Percentiles rank a stretch among this genome's conserved stretches.
These are phyloP conservation scores for Neurospora tetraspora DNA, from an alignment of 495 filamentous ascomycete species.

Conservation along the genomic window DNA sequence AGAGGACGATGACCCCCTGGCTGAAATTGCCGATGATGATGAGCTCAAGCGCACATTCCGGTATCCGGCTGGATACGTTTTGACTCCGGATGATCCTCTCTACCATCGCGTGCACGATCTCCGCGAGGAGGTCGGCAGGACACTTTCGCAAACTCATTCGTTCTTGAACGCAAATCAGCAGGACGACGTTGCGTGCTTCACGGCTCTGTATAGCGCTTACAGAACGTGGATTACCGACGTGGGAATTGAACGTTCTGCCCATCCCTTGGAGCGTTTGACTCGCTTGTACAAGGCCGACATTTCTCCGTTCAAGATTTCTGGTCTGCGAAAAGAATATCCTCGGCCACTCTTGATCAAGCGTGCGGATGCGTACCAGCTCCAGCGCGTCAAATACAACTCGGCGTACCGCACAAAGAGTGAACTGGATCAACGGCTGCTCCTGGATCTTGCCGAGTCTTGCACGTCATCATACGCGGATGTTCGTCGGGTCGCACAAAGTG, in stretches of 20 bases:
- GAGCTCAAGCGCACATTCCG: conserved; percentile 70
- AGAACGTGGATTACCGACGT: conserved; percentile 96
- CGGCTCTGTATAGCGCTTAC: conserved; percentile 82
- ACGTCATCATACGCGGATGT: conserved; percentile 96
- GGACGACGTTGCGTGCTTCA: conserved; percentile 94
- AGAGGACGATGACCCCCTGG: conserved; percentile 53
- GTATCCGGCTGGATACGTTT: conserved; percentile 78
- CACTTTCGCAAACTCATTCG: conserved; percentile 71
- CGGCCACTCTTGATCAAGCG: conserved; percentile 78
- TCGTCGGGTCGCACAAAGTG: conserved; percentile 80
- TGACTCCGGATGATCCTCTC: conserved; percentile 48
- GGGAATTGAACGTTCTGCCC: conserved; percentile 89
- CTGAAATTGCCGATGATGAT: conserved; percentile 69
- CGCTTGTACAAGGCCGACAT: conserved; percentile 77
- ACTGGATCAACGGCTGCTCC: conserved; percentile 70
- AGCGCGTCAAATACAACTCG: conserved; percentile 86
- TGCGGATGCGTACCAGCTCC: conserved; percentile 88
- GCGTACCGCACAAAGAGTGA: conserved; percentile 73
- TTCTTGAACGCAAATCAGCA: conserved; percentile 80
- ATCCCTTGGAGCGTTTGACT: conserved; percentile 78
- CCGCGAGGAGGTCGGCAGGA: conserved; percentile 66
- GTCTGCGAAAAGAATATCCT: conserved; percentile 85
- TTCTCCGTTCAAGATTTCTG: conserved; percentile 86
- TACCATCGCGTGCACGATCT: conserved; percentile 71
- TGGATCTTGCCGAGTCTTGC: conserved; percentile 83